Evolutionary conservation across 1,139 yeast species (phyloP), one percentile per base, ranked within the genome.

Genomic region (Saccharomyces pastorianus): DNA sequence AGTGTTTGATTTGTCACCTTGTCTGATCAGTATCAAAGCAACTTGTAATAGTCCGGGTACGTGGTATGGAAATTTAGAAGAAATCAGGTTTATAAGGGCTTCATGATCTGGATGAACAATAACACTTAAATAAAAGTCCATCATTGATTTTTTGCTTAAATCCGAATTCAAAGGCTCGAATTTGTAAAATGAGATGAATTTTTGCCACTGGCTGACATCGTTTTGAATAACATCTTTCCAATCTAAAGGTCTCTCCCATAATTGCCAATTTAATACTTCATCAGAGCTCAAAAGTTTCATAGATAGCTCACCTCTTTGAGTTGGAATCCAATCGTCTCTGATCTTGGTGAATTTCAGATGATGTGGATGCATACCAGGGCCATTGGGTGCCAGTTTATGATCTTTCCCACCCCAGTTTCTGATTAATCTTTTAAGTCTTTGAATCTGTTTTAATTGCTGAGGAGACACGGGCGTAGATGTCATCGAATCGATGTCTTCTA

Each of bases 371-470:
- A 88, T 80, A 8, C 95, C 95, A 0, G 95, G 91, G 2, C 70
- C 70, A 54, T 67, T 66, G 2, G 73, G 77, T 5, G 87, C 80
- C 11, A 82, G 73, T 51, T 85, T 71, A 55, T 84, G 81, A 64
- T 88, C 95, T 60, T 82, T 80, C 0, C 96, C 95, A 50, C 90
- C 85, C 95, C 95, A 88, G 23, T 89, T 89, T 61, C 88, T 76
- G 1, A 87, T 82, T 28, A 84, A 70, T 56, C 82, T 76, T 11
- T 85, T 82, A 59, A 85, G 60, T 57, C 79, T 76, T 61, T 82
- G 84, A 59, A 84, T 81, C 62, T 83, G 88, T 52, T 77, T 80
- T 55, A 85, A 70, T 11, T 82, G 77, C 59, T 85, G 90, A 0
- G 90, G 90, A 0, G 86, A 76, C 1, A 81, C 77, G 32, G 85